phyloP scores from a whole-genome alignment of 306 rosid genomes.

The Arachis stenosperma region DNA sequence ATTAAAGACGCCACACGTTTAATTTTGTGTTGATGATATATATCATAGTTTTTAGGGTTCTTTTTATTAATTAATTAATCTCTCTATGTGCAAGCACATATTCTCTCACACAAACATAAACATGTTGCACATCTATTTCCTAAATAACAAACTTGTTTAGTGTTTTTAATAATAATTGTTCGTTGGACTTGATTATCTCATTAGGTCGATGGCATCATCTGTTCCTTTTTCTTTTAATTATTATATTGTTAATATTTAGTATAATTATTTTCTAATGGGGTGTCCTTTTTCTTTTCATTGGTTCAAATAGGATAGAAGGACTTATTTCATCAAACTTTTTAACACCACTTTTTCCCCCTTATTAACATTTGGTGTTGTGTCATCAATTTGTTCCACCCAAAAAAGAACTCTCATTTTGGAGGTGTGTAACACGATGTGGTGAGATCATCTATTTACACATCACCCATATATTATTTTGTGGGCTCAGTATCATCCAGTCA shows the following conservation, averaged over 20 bases:
- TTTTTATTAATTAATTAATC: constrained; percentile 38
- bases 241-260: too few species aligned
- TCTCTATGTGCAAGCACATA: constrained; percentile 19
- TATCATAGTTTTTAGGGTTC: constrained; percentile 36
- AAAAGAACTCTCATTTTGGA: constrained; percentile 1
- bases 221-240: background rate
- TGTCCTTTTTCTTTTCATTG: constrained; percentile 44
- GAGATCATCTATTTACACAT: constrained; percentile 18
- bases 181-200: constrained; percentile 36
- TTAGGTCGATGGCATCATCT: constrained; percentile 32
- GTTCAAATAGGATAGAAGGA: constrained; percentile 40
- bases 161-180: constrained; percentile 35
- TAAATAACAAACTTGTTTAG: constrained; percentile 16
- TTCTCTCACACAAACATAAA: constrained; percentile 1
- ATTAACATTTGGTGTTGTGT: constrained; percentile 25
- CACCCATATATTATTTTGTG: constrained; percentile 2
- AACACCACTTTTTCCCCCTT: background rate
- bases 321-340: constrained; percentile 20
- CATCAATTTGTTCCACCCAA: constrained; percentile 32
- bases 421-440: constrained; percentile 40
- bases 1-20: constrained; percentile 40
- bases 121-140: constrained; percentile 33
- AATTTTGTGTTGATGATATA: constrained; percentile 20
- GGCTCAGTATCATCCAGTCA: background rate
- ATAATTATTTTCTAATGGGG: constrained; percentile 26